Evolutionary conservation across 2,329 filamentous ascomycete genomes (phyloP).

Genomic region (Trichothecium roseum): DNA sequence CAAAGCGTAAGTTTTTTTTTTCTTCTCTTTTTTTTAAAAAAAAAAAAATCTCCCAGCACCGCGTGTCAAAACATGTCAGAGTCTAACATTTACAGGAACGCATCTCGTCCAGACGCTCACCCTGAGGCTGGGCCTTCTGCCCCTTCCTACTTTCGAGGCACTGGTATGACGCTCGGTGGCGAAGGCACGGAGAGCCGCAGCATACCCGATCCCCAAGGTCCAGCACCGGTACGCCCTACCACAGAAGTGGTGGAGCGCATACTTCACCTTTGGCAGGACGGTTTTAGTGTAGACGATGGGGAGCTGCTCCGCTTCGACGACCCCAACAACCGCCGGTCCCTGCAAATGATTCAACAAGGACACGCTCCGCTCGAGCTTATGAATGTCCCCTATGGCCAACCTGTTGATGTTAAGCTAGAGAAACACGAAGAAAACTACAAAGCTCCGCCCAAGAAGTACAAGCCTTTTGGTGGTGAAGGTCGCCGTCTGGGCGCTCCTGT

Average conservation of each 20-base stretch:
- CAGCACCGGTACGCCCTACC: slow-evolving; percentile 13
- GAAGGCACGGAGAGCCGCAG: slow-evolving; percentile 62
- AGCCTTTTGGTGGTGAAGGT: slow-evolving; percentile 62
- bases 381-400: slow-evolving; percentile 64
- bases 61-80: no score
- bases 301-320: slow-evolving; percentile 70
- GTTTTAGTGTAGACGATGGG: slow-evolving; percentile 78
- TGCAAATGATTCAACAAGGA: slow-evolving; percentile 67
- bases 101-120: slow-evolving; percentile 39
- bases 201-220: slow-evolving; percentile 48
- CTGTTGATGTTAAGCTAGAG: slow-evolving; percentile 69
- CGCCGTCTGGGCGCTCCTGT: slow-evolving; percentile 69
- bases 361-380: slow-evolving; percentile 69
- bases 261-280: slow-evolving; percentile 73
- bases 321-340: slow-evolving; percentile 59
- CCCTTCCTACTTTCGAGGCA: slow-evolving; percentile 52
- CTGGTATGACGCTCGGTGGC: slow-evolving; percentile 67
- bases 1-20: slow-evolving; percentile 35
- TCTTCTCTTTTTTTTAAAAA: background rate
- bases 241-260: slow-evolving; percentile 48
- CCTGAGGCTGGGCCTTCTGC: slow-evolving; percentile 40
- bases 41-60: no score
- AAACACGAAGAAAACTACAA: slow-evolving; percentile 64
- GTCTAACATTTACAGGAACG: slow-evolving; percentile 48
- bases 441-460: slow-evolving; percentile 63